phyloP scores from a whole-genome alignment of 164 flowering plant genomes.

The Liquidambar formosana region DNA sequence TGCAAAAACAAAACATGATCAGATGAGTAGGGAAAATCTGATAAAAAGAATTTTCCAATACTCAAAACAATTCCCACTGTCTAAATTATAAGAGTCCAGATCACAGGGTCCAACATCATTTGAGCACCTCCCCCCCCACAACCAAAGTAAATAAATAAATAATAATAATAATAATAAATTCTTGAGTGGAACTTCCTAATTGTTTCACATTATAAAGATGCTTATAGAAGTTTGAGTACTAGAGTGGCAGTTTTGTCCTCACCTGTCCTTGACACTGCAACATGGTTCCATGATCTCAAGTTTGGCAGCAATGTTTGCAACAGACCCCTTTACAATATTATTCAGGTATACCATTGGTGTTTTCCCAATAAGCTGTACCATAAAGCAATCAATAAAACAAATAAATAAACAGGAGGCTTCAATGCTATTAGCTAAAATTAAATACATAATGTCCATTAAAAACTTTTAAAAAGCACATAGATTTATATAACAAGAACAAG shows the following conservation, averaged over 20 bases:
- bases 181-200: no score
- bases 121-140: no score
- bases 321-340: constrained; percentile 62
- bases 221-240: neutral
- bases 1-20: neutral
- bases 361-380: constrained; percentile 86
- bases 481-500: neutral
- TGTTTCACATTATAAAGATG: no score
- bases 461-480: no score
- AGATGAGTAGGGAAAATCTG: neutral
- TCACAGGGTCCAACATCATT: no score
- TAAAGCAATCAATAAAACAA: constrained; percentile 4
- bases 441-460: neutral
- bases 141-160: no score
- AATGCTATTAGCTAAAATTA: neutral
- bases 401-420: neutral
- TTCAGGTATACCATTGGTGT: constrained; percentile 98
- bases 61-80: no score
- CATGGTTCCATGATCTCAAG: constrained; percentile 99
- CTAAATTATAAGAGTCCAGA: no score
- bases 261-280: constrained; percentile 98
- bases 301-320: constrained; percentile 92
- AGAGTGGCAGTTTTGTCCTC: neutral
- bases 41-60: no score
- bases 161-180: no score